Base-by-base conservation (phyloP, 1,284 basidiomycete species). In the Filobasidium uniguttulatum region DNA sequence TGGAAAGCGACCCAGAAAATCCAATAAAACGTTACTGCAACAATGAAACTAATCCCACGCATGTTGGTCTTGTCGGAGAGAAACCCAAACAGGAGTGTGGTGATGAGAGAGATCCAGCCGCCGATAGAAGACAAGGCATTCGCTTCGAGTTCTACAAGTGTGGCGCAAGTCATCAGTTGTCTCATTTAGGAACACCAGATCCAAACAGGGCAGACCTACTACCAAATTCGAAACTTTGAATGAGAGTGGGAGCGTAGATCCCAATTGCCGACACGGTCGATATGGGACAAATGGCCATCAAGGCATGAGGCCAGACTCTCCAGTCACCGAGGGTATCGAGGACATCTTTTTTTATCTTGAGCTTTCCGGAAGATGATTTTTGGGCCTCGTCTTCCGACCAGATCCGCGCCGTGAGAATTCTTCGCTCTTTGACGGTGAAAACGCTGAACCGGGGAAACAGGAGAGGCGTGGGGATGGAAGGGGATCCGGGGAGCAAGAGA, bases 151-250 rank as follows among this genome's bases (percentile, higher is more conserved):
- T 50, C 56, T 56, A 33, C 22, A 23, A 25, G 15, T 22, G 8
- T 26, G 17, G 41, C 35, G 31, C 31, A 33, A 33, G 10, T 9
- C n/a, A 10, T 33, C n/a, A 9, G 31, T 9, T 33, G n/a, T 10
- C 10, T 33, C 9, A 33, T 10, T 33, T 3, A 5, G 26, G 5
- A 43, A 19, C 40, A 9, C 8, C 7, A 15, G 25, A 26, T n/a
- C 12, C 40, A 9, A 5, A 5, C 26, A 28, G 26, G 23, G 22
- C 38, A 43, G 20, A 53, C 57, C 53, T 35, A 57, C 57, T 58
- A 25, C 54, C 55, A 47, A 62, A 66, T 10, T 57, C 57, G 41
- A 65, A 63, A 15, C 57, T 52, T 44, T 58, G 60, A 55, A 66
- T 59, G 23, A 66, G 45, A 1, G 54, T 51, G 1, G 61, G 60